Evolutionary conservation across 164 flowering plant genomes (phyloP).

Genomic region (Vitis labrusca): DNA sequence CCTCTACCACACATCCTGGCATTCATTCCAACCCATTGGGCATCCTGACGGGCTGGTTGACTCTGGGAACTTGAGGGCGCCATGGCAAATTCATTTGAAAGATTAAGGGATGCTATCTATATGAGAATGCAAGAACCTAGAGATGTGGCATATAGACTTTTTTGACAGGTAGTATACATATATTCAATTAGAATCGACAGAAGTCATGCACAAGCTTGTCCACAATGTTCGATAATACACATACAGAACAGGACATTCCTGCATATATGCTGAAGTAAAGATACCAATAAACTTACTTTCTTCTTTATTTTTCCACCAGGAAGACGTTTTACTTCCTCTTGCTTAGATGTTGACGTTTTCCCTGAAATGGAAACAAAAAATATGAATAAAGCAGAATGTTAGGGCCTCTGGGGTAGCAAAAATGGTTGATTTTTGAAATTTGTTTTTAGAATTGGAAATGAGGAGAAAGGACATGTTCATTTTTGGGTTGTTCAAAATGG

Average conservation of each 20-base stretch:
- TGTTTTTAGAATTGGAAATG: background rate
- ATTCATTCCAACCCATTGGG: no score
- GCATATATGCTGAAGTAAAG: background rate
- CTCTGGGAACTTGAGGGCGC: no score
- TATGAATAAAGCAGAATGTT: no score
- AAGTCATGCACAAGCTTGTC: background rate
- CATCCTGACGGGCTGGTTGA: no score
- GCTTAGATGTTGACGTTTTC: constrained; percentile 55
- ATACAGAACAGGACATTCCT: background rate
- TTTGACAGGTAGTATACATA: background rate
- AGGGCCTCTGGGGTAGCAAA: no score
- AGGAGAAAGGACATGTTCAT: background rate
- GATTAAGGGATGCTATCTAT: no score
- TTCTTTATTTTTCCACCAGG: constrained; percentile 98
- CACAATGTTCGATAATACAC: background rate
- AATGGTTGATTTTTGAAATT: no score
- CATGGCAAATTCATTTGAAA: no score
- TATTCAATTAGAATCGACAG: background rate
- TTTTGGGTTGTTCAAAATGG: no score
- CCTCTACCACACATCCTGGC: no score
- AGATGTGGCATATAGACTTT: no score
- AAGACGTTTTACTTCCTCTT: constrained; percentile 90
- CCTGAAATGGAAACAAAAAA: constrained; percentile 23
- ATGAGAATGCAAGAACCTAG: no score
- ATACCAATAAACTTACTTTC: constrained; percentile 48